Conservation (phyloP, 148 eudicot genomes). For the Arctostaphylos glauca region DNA sequence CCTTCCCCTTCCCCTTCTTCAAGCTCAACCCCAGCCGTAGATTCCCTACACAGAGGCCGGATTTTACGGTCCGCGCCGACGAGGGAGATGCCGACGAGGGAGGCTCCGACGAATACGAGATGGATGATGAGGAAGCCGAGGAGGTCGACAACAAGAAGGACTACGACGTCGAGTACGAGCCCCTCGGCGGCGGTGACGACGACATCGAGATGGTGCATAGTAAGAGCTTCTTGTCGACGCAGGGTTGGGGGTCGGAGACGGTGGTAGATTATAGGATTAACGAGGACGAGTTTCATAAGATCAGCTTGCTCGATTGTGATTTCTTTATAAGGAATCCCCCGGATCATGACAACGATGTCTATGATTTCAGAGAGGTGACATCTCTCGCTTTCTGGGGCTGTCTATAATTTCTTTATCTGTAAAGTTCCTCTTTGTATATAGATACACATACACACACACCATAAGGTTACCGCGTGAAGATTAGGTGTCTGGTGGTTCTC, state of each 20-base stretch:
- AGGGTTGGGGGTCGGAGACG: constrained; percentile 72
- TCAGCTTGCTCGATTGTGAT: constrained; percentile 75
- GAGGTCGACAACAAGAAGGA: constrained; percentile 83
- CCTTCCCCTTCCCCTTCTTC: constrained; percentile 23
- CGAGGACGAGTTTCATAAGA: constrained; percentile 92
- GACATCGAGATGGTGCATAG: constrained; percentile 53
- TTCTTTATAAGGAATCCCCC: constrained; percentile 82
- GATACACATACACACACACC: not conserved
- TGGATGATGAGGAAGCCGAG: constrained; percentile 83
- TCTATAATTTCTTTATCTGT: no score
- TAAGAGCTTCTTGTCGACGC: constrained; percentile 62
- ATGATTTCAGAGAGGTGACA: constrained; percentile 81
- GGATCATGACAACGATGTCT: constrained; percentile 88
- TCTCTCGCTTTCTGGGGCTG: no score
- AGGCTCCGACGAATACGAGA: constrained; percentile 57
- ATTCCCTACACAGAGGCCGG: constrained; percentile 22
- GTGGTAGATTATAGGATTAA: constrained; percentile 79
- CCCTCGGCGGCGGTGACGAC: constrained; percentile 36
- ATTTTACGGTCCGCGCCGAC: constrained; percentile 56
- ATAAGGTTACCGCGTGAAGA: not conserved
- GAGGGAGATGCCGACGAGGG: constrained; percentile 61
- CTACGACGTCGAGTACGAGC: constrained; percentile 71
- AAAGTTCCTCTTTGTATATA: not conserved
- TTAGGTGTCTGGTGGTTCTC: not conserved
- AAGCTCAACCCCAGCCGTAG: not conserved